Percentiles rank a stretch among this genome's conserved stretches.
Conservation (phyloP, 2,329 filamentous ascomycete genomes). For the Neofusicoccum laricinum region DNA sequence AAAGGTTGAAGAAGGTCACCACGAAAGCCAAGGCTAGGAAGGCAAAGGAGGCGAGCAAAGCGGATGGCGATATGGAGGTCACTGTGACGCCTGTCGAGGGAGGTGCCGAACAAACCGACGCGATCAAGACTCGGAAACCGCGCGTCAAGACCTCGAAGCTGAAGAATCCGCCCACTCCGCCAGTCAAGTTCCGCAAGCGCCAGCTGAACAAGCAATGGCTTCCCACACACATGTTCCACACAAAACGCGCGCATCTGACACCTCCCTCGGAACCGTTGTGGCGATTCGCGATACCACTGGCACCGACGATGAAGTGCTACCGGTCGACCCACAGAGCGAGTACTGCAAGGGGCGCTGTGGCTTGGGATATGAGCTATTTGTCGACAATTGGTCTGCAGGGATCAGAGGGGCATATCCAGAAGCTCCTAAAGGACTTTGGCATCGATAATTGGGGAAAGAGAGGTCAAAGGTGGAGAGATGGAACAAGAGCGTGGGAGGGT, state of each 20-base stretch:
- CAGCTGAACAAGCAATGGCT: slow-evolving; percentile 90
- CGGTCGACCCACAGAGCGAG: slow-evolving; percentile 79
- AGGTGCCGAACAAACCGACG: slow-evolving; percentile 28
- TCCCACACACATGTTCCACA: slow-evolving; percentile 90
- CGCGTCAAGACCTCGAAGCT: slow-evolving; percentile 70
- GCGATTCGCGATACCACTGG: slow-evolving; percentile 82
- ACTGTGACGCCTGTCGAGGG: slow-evolving; percentile 29
- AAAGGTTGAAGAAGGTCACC: slow-evolving; percentile 63
- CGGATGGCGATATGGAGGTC: slow-evolving; percentile 26
- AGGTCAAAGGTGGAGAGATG: slow-evolving; percentile 68
- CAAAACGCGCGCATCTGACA: slow-evolving; percentile 89
- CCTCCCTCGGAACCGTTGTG: slow-evolving; percentile 75
- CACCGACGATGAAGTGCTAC: slow-evolving; percentile 86
- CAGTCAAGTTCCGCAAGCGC: slow-evolving; percentile 75
- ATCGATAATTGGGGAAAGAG: slow-evolving; percentile 60
- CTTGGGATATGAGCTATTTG: slow-evolving; percentile 94
- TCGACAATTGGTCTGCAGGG: slow-evolving; percentile 80
- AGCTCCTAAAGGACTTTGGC: slow-evolving; percentile 65
- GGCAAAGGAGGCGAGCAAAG: slow-evolving; percentile 33
- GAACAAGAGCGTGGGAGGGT: slow-evolving; percentile 55
- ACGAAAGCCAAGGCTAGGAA: slow-evolving; percentile 45
- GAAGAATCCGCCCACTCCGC: slow-evolving; percentile 59
- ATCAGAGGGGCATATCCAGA: slow-evolving; percentile 58
- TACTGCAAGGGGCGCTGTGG: slow-evolving; percentile 71
- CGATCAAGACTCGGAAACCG: slow-evolving; percentile 43